Evolutionary conservation across 2,329 filamentous ascomycete genomes (phyloP).

Genomic region (Verticillium longisporum): DNA sequence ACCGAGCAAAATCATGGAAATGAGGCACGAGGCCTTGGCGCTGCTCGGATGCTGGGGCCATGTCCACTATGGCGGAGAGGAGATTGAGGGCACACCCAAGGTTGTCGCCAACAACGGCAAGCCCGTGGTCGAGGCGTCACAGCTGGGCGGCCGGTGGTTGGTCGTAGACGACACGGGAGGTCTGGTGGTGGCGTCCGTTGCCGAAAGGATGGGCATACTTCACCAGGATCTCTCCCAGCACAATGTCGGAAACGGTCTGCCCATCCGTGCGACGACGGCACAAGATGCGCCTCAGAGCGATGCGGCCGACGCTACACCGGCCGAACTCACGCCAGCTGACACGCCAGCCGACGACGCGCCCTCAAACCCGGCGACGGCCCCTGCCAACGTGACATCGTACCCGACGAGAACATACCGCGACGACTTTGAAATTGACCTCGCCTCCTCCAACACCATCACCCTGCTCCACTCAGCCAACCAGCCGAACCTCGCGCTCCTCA

Average conservation of each 20-base stretch:
- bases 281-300: slow-evolving; percentile 5
- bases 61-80: slow-evolving; percentile 61
- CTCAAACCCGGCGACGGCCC: slow-evolving; percentile 1
- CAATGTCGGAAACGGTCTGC: background rate
- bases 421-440: slow-evolving; percentile 59
- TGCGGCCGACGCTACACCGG: background rate
- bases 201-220: slow-evolving; percentile 82
- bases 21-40: slow-evolving; percentile 33
- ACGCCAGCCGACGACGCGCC: slow-evolving; percentile 1
- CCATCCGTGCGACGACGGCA: background rate
- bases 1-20: slow-evolving; percentile 29
- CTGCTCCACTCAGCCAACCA: slow-evolving; percentile 76
- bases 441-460: slow-evolving; percentile 69
- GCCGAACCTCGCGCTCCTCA: slow-evolving; percentile 79
- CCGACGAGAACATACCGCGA: slow-evolving; percentile 17
- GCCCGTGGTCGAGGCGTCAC: slow-evolving; percentile 66
- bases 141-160: slow-evolving; percentile 55
- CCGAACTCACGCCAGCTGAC: slow-evolving; percentile 1
- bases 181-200: slow-evolving; percentile 73
- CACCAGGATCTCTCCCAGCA: slow-evolving; percentile 30
- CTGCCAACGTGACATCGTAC: background rate
- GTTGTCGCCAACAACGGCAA: slow-evolving; percentile 31
- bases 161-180: slow-evolving; percentile 85
- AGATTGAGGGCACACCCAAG: slow-evolving; percentile 17
- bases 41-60: slow-evolving; percentile 86